Evolutionary conservation across 2,329 filamentous ascomycete species (phyloP), one percentile per base, ranked within the genome.

Genomic region (Shiraia sp.): DNA sequence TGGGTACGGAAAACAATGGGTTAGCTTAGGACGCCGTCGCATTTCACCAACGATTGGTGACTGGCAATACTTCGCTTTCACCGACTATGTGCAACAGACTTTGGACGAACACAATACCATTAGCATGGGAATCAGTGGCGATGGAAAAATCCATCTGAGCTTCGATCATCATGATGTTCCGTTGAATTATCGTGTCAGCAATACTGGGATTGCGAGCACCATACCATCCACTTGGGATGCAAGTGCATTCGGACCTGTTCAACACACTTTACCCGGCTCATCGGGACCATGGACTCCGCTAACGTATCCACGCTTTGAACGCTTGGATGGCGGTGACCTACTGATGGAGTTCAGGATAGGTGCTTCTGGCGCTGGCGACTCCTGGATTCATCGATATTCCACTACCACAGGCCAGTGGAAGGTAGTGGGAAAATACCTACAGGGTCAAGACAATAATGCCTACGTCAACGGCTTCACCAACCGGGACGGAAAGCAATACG

Each of bases 81-180:
- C 69, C 1, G 77, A 79, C 55, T 79, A 79, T 33, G 62, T 72
- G 12, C 76, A 79, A 52, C 75, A 68, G 10, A 72, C 70, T 1
- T 70, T 79, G 30, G 77, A 79, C 42, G 75, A 76, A 3, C 77
- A 79, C 53, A 79, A 79, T 45, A 79, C 75, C 3, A 74, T 78
- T 32, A 76, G 76, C 55, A 68, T 79, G 48, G 77, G 76, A 2
- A 73, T 79, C 30, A 77, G 71, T 31, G 75, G 72, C 2, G 76
- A 79, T 45, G 76, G 76, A 31, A 78, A 73, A n/a, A 77, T 79
- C 16, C 77, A 79, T 45, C 56, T 79, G 3, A 75, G 74, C 6
- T 79, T 77, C 48, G 76, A 79, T 40, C 77, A 79, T 46, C 76
- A 79, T 42, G 64, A 68, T 25, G 63, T 66, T 2, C 63, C 63